Evolutionary conservation across 176 grass and related monocot genomes (phyloP).

Genomic region (Puccinellia tenuiflora): DNA sequence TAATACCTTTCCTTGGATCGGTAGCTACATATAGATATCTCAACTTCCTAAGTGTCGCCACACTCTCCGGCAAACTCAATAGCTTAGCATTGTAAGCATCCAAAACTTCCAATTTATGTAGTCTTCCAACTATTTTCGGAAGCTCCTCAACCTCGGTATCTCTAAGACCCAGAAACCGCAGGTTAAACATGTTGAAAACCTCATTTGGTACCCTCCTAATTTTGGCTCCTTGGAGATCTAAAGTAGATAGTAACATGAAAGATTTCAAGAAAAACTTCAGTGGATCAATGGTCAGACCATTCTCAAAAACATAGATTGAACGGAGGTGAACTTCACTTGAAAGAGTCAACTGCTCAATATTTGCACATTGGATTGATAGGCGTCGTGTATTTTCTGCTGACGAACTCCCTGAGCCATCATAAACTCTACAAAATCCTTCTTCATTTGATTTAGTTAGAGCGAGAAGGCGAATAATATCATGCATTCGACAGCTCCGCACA

Average conservation of each 20-base stretch:
- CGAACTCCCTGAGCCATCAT: too few relatives aligned
- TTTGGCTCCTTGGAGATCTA: not conserved
- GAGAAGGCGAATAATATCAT: not conserved
- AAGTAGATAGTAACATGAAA: not conserved
- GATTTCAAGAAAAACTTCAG: not conserved
- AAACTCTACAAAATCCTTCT: not conserved
- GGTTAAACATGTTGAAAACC: not conserved
- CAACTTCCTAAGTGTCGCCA: not conserved
- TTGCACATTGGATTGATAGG: not conserved
- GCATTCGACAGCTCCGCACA: not conserved
- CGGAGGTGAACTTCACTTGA: not conserved
- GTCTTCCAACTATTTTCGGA: not conserved
- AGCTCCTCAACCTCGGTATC: not conserved
- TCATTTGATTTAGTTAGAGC: not conserved
- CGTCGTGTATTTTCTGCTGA: not conserved
- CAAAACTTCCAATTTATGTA: not conserved
- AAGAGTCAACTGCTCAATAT: not conserved
- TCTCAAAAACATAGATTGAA: not conserved
- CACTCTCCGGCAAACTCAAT: not conserved
- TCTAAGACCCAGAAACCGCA: not conserved
- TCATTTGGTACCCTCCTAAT: not conserved
- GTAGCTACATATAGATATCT: slow-evolving; percentile 32
- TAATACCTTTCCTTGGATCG: not conserved
- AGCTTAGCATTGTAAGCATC: slow-evolving; percentile 4
- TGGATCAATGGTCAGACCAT: not conserved